These are phyloP conservation scores for Tephrocybe sp. DNA, from an alignment of 768 basidiomycete genomes.

Conservation along the genomic window DNA sequence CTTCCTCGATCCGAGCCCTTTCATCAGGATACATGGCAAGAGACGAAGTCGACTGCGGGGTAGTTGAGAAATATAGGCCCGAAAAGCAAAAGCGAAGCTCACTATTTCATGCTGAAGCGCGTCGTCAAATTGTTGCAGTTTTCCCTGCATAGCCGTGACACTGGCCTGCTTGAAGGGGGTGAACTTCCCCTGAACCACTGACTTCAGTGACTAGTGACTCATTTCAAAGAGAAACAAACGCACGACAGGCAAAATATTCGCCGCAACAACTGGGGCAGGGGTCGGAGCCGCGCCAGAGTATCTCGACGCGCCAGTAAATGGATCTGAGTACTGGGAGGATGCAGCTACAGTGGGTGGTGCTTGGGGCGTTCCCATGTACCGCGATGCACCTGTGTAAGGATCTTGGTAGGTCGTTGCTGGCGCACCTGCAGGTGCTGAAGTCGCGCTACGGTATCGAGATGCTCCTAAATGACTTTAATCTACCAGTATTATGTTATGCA, in stretches of 20 bases:
- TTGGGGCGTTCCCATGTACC: slow-evolving; percentile 48
- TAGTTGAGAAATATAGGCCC: slow-evolving; percentile 1
- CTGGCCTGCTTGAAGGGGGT: slow-evolving; percentile 85
- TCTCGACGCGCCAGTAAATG: slow-evolving; percentile 68
- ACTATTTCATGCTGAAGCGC: slow-evolving; percentile 68
- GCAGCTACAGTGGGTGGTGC: slow-evolving; percentile 28
- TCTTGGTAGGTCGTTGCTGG: slow-evolving; percentile 47
- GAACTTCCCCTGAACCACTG: slow-evolving; percentile 46
- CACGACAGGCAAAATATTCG: slow-evolving; percentile 54
- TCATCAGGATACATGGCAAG: slow-evolving; percentile 73
- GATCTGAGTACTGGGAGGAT: slow-evolving; percentile 47
- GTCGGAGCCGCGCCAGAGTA: slow-evolving; percentile 46
- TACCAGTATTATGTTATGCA: slow-evolving; percentile 2
- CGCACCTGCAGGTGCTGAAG: slow-evolving; percentile 24
- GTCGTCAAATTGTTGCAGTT: slow-evolving; percentile 74
- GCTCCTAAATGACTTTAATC: slow-evolving; percentile 38
- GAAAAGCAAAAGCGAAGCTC: slow-evolving; percentile 21
- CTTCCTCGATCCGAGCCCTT: slow-evolving; percentile 51
- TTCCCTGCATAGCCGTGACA: slow-evolving; percentile 74
- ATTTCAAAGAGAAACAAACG: slow-evolving; percentile 12
- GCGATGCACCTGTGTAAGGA: slow-evolving; percentile 71
- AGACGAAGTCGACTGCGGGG: slow-evolving; percentile 59
- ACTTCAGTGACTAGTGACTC: background rate
- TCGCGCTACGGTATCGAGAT: slow-evolving; percentile 56
- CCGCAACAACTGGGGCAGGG: slow-evolving; percentile 27